Evolutionary conservation across 2,329 filamentous ascomycete species (phyloP).

Genomic region (Lecanicillium sp.): DNA sequence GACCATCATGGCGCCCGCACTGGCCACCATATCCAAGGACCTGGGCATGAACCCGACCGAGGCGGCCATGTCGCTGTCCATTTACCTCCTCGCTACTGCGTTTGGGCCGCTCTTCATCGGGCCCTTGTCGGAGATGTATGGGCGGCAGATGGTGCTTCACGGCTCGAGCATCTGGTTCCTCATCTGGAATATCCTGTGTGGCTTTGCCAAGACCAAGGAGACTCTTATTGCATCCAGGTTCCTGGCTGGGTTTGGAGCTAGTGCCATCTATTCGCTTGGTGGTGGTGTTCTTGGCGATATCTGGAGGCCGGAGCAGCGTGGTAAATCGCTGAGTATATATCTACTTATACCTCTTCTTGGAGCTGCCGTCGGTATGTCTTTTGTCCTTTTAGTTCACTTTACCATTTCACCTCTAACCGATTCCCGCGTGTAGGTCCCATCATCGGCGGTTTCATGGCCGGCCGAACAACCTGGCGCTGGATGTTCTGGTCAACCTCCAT

Average conservation of each 20-base stretch:
- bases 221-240: constrained; percentile 37
- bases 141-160: constrained; percentile 33
- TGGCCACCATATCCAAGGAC: constrained; percentile 41
- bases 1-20: constrained; percentile 43
- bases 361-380: constrained; percentile 24
- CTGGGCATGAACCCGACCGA: constrained; percentile 40
- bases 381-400: neutral
- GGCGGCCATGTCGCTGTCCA: constrained; percentile 38
- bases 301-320: constrained; percentile 37
- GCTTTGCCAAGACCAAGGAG: constrained; percentile 29
- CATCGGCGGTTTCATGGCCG: constrained; percentile 31
- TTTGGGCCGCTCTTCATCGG: constrained; percentile 36
- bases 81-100: constrained; percentile 34
- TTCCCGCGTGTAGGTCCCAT: constrained; percentile 26
- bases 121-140: constrained; percentile 41
- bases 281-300: constrained; percentile 39
- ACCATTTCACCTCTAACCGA: neutral
- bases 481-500: constrained; percentile 37
- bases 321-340: constrained; percentile 29
- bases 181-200: constrained; percentile 38
- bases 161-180: constrained; percentile 41
- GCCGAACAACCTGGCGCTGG: constrained; percentile 32
- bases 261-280: constrained; percentile 35
- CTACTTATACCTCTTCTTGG: constrained; percentile 31
- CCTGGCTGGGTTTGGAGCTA: constrained; percentile 39